A percentile compares a stretch with the other conserved stretches of the same genome.
Evolutionary conservation across 176 grass and related monocot species (phyloP).

Genomic region (Thalia dealbata): DNA sequence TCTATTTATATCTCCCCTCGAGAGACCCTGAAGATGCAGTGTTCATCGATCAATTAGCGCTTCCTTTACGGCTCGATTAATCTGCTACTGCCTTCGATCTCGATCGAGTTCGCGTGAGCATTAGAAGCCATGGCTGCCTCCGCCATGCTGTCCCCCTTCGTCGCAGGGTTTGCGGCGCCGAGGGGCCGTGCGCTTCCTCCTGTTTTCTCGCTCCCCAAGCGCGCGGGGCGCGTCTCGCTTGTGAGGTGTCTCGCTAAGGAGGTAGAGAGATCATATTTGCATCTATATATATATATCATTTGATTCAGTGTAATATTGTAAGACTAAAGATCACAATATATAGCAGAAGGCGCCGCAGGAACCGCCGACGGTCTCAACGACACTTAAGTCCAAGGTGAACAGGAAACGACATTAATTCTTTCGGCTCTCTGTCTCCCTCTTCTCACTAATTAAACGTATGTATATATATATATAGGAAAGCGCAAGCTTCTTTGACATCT

Average conservation of each 20-base stretch:
- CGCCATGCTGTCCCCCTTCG: slow-evolving; percentile 4
- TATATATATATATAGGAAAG: background rate
- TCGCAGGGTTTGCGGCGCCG: background rate
- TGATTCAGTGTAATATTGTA: too few species aligned
- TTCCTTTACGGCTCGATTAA: background rate
- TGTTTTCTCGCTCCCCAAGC: background rate
- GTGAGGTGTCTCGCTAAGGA: slow-evolving; percentile 5
- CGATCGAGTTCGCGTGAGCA: too few species aligned
- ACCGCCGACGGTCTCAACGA: background rate
- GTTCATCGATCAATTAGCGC: background rate
- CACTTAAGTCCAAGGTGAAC: background rate
- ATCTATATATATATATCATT: too few species aligned
- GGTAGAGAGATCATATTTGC: background rate
- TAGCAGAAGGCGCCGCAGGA: slow-evolving; percentile 1
- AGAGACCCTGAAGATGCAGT: background rate
- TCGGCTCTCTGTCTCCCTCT: too few species aligned
- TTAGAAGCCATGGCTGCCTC: background rate
- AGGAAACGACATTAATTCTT: background rate
- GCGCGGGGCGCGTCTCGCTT: background rate
- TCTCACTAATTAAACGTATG: too few species aligned
- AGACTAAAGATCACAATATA: background rate
- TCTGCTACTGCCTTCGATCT: too few species aligned
- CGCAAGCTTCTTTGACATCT: slow-evolving; percentile 33
- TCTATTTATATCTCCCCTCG: background rate
- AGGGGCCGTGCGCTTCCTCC: background rate